Percentiles rank a stretch among this genome's conserved stretches.
These are phyloP conservation scores for Rhizopogon rudus DNA, from an alignment of 768 basidiomycete genomes.

Conservation along the genomic window DNA sequence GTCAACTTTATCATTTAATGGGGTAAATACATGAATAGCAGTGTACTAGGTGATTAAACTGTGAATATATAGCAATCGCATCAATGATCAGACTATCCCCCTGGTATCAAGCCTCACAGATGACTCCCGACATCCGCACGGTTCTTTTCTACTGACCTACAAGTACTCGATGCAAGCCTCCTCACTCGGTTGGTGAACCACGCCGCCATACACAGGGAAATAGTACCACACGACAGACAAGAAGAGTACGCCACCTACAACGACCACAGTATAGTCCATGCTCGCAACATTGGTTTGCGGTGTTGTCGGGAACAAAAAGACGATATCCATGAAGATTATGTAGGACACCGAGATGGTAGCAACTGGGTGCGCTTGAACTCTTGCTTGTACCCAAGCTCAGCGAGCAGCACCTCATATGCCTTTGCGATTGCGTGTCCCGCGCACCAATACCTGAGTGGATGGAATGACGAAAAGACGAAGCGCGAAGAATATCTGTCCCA, in stretches of 20 bases:
- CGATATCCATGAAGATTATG: conserved; percentile 60
- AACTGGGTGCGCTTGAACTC: conserved; percentile 32
- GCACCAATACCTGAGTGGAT: not conserved
- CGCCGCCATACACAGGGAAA: conserved; percentile 55
- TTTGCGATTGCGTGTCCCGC: not conserved
- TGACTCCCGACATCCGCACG: too few species aligned
- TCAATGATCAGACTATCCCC: too few species aligned
- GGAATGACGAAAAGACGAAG: too few species aligned
- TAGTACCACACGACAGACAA: conserved; percentile 57
- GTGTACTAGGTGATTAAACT: too few species aligned
- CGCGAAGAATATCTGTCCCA: too few species aligned
- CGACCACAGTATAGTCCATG: conserved; percentile 25
- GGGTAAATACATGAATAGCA: too few species aligned
- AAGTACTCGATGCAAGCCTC: too few species aligned
- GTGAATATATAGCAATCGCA: too few species aligned
- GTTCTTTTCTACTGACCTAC: too few species aligned
- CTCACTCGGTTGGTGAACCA: conserved; percentile 45
- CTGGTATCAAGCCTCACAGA: too few species aligned
- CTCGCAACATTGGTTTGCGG: conserved; percentile 35
- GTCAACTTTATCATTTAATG: too few species aligned
- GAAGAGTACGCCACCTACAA: conserved; percentile 47
- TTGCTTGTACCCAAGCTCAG: conserved; percentile 23
- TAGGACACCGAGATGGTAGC: conserved; percentile 24
- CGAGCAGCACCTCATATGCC: conserved; percentile 16
- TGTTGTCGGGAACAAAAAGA: conserved; percentile 60